A percentile compares a stretch with the other conserved stretches of the same genome.
Conservation (phyloP, 2,329 filamentous ascomycete species). For the Alternaria conjuncta region DNA sequence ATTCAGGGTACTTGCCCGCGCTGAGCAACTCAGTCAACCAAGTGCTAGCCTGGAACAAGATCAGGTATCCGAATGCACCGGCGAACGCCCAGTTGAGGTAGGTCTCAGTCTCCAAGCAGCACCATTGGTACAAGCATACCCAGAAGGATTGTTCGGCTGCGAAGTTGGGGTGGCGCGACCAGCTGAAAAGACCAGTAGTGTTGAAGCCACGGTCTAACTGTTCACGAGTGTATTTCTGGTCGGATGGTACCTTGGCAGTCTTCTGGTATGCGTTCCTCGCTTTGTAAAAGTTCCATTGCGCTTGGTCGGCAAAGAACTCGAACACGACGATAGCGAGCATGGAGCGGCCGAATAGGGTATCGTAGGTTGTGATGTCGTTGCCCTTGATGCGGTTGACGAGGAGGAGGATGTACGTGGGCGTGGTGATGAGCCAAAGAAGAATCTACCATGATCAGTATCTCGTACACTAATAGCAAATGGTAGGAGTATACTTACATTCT, state of each 20-base stretch:
- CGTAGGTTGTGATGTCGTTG: conserved; percentile 58
- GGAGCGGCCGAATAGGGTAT: conserved; percentile 62
- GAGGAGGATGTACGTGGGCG: conserved; percentile 84
- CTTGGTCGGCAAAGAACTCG: conserved; percentile 84
- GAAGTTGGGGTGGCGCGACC: conserved; percentile 94
- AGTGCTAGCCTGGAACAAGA: conserved; percentile 89
- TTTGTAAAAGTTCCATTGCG: conserved; percentile 88
- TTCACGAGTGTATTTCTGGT: conserved; percentile 68
- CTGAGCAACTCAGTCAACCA: conserved; percentile 85
- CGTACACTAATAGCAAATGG: not conserved
- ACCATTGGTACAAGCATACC: conserved; percentile 88
- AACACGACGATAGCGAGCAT: conserved; percentile 66
- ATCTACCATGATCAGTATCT: conserved; percentile 54
- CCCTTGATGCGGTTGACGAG: conserved; percentile 70
- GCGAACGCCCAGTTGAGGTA: conserved; percentile 79
- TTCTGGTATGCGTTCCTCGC: conserved; percentile 80
- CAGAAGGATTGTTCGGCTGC: conserved; percentile 90
- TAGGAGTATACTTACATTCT: conserved; percentile 57
- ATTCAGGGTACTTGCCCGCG: conserved; percentile 84
- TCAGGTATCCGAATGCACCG: conserved; percentile 72
- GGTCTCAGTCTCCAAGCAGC: conserved; percentile 73
- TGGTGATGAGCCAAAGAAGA: conserved; percentile 77
- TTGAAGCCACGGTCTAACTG: conserved; percentile 92
- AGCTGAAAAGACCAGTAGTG: conserved; percentile 82
- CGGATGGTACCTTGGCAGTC: conserved; percentile 71